These are phyloP conservation scores for Apiotrichum mycotoxinovorans DNA, from an alignment of 1,284 basidiomycete genomes.

Conservation along the genomic window DNA sequence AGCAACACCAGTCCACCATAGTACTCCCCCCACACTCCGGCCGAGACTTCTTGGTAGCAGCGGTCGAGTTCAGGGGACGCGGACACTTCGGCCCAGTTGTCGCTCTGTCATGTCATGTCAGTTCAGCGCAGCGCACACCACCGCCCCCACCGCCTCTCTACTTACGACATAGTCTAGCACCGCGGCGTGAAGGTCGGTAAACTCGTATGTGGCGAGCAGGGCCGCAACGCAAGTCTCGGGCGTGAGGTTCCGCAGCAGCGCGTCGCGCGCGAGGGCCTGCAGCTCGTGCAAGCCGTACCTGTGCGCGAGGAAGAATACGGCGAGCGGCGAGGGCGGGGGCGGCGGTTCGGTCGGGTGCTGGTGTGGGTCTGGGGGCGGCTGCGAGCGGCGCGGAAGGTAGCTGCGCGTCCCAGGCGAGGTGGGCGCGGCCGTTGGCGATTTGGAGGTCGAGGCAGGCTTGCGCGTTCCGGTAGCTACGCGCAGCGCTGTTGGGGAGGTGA, in stretches of 20 bases:
- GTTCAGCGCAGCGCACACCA: background rate
- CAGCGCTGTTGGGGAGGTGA: background rate
- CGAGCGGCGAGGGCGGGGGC: slow-evolving; percentile 59
- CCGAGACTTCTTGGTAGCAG: slow-evolving; percentile 43
- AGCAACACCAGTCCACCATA: slow-evolving; percentile 35
- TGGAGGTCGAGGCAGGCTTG: background rate
- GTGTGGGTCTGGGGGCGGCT: slow-evolving; percentile 62
- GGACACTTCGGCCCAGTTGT: slow-evolving; percentile 35
- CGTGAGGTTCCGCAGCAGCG: slow-evolving; percentile 69
- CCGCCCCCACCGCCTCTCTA: background rate
- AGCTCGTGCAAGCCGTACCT: slow-evolving; percentile 68
- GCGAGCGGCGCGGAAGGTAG: slow-evolving; percentile 26
- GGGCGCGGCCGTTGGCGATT: background rate
- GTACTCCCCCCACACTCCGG: slow-evolving; percentile 41
- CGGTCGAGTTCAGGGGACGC: slow-evolving; percentile 29
- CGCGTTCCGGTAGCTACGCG: background rate
- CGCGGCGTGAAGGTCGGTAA: slow-evolving; percentile 34
- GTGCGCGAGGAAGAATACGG: slow-evolving; percentile 76
- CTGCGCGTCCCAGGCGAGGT: slow-evolving; percentile 13
- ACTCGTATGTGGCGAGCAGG: slow-evolving; percentile 50
- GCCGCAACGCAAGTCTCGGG: slow-evolving; percentile 67
- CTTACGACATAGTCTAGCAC: slow-evolving; percentile 42
- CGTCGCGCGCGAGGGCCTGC: slow-evolving; percentile 64
- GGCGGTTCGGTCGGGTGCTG: slow-evolving; percentile 59
- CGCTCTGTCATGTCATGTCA: slow-evolving; percentile 19